Percentiles rank a stretch among this genome's conserved stretches.
Evolutionary conservation across 768 basidiomycete species (phyloP).

Genomic region (Rhodotorula taiwanensis): DNA sequence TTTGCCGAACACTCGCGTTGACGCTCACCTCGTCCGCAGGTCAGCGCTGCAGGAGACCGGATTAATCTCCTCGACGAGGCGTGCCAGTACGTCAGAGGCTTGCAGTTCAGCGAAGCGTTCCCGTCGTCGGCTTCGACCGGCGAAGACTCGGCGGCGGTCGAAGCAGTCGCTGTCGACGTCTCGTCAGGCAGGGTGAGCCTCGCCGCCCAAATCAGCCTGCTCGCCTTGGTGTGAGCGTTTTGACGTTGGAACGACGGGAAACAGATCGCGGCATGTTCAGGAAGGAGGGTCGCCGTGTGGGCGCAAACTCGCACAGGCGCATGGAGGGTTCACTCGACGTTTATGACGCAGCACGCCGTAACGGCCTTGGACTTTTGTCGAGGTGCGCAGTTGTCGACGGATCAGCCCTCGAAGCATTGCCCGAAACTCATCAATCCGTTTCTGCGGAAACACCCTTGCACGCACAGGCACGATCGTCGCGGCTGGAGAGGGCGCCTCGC

Average conservation of each 20-base stretch:
- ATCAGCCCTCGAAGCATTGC: too few relatives aligned
- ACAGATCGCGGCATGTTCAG: slow-evolving; percentile 34
- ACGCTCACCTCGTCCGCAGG: background rate
- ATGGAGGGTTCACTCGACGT: slow-evolving; percentile 38
- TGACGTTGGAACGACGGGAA: background rate
- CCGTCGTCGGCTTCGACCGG: background rate
- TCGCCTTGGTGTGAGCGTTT: too few relatives aligned
- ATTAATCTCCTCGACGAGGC: slow-evolving; percentile 25
- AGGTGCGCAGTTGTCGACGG: background rate
- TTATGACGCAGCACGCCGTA: slow-evolving; percentile 9
- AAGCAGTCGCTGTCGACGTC: slow-evolving; percentile 31
- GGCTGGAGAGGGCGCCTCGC: background rate
- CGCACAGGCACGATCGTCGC: slow-evolving; percentile 18
- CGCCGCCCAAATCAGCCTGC: too few relatives aligned
- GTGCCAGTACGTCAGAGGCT: background rate
- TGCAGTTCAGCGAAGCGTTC: slow-evolving; percentile 32
- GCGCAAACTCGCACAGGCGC: background rate
- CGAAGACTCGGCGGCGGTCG: background rate
- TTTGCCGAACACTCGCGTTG: background rate
- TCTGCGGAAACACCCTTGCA: background rate
- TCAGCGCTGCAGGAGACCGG: slow-evolving; percentile 1
- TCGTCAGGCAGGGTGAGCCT: slow-evolving; percentile 14
- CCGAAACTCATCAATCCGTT: too few relatives aligned
- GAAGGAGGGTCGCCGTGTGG: slow-evolving; percentile 26
- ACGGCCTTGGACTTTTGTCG: slow-evolving; percentile 14